These are phyloP conservation scores for Fusarium veterinarium DNA, from an alignment of 2,329 filamentous ascomycete genomes.

Conservation along the genomic window DNA sequence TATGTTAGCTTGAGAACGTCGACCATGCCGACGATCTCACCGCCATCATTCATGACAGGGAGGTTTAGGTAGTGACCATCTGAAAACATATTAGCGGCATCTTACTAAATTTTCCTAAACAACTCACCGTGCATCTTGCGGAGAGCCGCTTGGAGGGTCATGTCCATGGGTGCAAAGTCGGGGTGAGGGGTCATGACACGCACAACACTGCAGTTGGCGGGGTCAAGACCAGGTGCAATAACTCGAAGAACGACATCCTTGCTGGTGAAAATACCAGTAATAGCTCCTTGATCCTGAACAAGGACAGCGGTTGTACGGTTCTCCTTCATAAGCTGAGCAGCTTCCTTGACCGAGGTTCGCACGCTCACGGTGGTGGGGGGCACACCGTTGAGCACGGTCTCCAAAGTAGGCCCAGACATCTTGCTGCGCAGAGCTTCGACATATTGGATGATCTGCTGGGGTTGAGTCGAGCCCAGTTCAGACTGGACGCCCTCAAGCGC, in stretches of 20 bases:
- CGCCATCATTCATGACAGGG: constrained; percentile 96
- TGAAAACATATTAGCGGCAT: constrained; percentile 52
- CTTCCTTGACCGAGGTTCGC: constrained; percentile 94
- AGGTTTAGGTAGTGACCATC: constrained; percentile 98
- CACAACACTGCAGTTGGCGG: constrained; percentile 94
- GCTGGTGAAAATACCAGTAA: constrained; percentile 99
- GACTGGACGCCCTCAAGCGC: constrained; percentile 97
- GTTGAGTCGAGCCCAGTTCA: constrained; percentile 93
- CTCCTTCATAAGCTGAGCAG: constrained; percentile 96
- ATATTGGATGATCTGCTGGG: constrained; percentile 98
- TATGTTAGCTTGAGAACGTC: constrained; percentile 98
- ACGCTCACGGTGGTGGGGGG: constrained; percentile 96
- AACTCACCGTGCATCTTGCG: constrained; percentile 97
- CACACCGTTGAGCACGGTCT: constrained; percentile 90
- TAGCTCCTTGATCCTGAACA: constrained; percentile 95
- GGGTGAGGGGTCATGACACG: constrained; percentile 99
- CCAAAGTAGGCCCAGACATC: constrained; percentile 97
- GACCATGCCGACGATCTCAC: constrained; percentile 99
- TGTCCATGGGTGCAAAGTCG: constrained; percentile 97
- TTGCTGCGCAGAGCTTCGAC: constrained; percentile 94
- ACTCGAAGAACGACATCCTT: constrained; percentile 99
- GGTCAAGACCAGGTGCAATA: constrained; percentile 95
- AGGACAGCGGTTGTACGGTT: constrained; percentile 97
- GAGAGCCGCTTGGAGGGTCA: constrained; percentile 98
- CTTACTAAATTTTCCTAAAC: not conserved